Base-by-base conservation (phyloP, 2,329 filamentous ascomycete species). In the Clarireedia homoeocarpa region DNA sequence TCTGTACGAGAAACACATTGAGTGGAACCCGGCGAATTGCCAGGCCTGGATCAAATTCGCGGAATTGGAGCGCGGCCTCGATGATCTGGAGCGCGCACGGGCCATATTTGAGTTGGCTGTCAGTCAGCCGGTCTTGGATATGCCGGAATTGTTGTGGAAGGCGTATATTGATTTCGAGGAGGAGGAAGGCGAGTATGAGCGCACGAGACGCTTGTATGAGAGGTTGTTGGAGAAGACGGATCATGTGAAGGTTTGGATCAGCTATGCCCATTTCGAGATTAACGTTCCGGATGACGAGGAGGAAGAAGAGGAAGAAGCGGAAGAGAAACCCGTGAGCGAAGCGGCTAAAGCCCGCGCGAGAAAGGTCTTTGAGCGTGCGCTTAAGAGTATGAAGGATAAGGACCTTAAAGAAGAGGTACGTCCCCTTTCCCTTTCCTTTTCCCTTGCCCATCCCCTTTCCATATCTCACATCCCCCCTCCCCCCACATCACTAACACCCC, bases 161-260 rank as follows among this genome's bases (percentile, higher is more conserved):
- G 85, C 91, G 1, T 99, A 96, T 71, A 97, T 99, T 65, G 94
- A 99, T 71, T 97, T 97, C 68, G 94, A 99, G 73, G 92, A 97
- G 69, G 90, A 95, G 66, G 90, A 96, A 71, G 89, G 85, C 66
- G 90, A 96, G 71, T 96, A 92, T 71, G 89, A 91, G 53, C 79
- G 85, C 49, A 90, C 91, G 4, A 81, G 94, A 49, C 75, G 76
- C 3, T 76, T 99, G 46, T 99, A 97, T 73, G 92, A 97, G 75
- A 83, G 92, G 6, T 79, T 99, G 12, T 80, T 99, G 45, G 79
- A 89, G 67, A 96, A 95, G 83, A 96, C 94, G n/a, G 86, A 94
- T 67, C 94, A 99, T 69, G 91, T 96, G 77, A 99, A 97, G 77
- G 94, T 99, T 58, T 99, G 94, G 94, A 95, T 94, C 72, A 92